Evolutionary conservation across 257 asterid species (phyloP).

Genomic region (Scutellaria minor): DNA sequence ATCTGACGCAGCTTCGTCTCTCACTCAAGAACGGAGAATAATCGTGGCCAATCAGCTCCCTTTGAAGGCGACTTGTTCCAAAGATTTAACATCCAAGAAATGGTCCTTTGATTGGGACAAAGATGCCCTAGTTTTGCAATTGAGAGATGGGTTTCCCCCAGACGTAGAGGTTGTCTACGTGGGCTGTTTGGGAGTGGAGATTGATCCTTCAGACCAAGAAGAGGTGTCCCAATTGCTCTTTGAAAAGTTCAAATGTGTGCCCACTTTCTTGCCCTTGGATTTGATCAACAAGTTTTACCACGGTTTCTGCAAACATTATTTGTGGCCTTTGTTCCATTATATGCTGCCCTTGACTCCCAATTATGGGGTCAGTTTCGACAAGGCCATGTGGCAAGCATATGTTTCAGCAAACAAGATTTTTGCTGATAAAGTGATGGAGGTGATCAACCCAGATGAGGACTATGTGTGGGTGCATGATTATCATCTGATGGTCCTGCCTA

Average conservation of each 20-base stretch:
- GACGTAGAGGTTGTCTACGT: constrained; percentile 68
- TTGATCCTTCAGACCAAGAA: constrained; percentile 70
- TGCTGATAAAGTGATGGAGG: constrained; percentile 86
- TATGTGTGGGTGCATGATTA: constrained; percentile 91
- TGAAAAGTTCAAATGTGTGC: constrained; percentile 77
- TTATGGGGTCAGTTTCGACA: constrained; percentile 77
- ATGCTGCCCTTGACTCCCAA: constrained; percentile 73
- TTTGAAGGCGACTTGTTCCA: constrained; percentile 53
- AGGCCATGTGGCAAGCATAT: constrained; percentile 71
- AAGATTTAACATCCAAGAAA: constrained; percentile 35
- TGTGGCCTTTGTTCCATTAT: constrained; percentile 89
- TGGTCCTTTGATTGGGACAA: constrained; percentile 85
- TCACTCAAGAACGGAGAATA: constrained; percentile 51
- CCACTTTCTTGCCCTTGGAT: constrained; percentile 70
- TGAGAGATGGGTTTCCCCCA: constrained; percentile 68
- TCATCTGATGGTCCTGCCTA: constrained; percentile 83
- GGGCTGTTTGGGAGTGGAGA: constrained; percentile 65
- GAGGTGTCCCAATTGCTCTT: constrained; percentile 68
- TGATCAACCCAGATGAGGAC: constrained; percentile 76
- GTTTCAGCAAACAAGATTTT: constrained; percentile 80
- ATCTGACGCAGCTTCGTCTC: constrained; percentile 43
- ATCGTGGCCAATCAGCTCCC: constrained; percentile 88
- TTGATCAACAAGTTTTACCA: constrained; percentile 64
- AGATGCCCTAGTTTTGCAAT: constrained; percentile 68
- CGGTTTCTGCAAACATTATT: constrained; percentile 81